phyloP scores from a whole-genome alignment of 257 asterid genomes.

The Solanum piurae region DNA sequence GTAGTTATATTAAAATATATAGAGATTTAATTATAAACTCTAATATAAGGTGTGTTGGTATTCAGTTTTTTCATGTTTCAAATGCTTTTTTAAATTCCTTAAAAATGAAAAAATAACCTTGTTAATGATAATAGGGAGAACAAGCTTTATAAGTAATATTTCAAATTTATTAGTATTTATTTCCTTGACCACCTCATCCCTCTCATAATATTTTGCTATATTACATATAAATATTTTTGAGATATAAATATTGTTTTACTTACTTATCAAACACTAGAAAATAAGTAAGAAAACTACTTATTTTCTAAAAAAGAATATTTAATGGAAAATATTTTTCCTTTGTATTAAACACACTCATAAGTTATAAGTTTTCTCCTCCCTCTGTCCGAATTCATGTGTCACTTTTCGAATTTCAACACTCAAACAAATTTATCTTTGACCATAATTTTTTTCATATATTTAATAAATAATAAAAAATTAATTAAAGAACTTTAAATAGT shows the following conservation, averaged over 20 bases:
- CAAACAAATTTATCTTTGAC: not conserved
- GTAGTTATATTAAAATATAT: not conserved
- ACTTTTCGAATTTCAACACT: not conserved
- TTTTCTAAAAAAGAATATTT: not conserved
- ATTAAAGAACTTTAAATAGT: not conserved
- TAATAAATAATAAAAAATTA: not conserved
- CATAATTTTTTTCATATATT: not conserved
- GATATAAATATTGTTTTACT: no score
- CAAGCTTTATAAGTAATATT: not conserved
- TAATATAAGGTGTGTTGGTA: not conserved
- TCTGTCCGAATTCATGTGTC: not conserved
- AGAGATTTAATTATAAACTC: not conserved
- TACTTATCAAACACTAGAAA: not conserved
- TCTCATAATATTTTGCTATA: not conserved
- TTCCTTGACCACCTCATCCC: not conserved
- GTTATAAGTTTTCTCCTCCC: not conserved
- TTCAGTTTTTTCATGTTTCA: no score
- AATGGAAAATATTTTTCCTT: not conserved
- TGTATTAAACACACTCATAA: not conserved
- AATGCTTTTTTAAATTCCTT: no score
- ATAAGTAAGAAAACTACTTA: not conserved
- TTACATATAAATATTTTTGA: not conserved
- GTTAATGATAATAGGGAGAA: not conserved
- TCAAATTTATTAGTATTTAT: not conserved
- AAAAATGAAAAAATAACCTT: not conserved